Base-by-base conservation (phyloP, 2,329 filamentous ascomycete genomes). In the Onygenales sp. region DNA sequence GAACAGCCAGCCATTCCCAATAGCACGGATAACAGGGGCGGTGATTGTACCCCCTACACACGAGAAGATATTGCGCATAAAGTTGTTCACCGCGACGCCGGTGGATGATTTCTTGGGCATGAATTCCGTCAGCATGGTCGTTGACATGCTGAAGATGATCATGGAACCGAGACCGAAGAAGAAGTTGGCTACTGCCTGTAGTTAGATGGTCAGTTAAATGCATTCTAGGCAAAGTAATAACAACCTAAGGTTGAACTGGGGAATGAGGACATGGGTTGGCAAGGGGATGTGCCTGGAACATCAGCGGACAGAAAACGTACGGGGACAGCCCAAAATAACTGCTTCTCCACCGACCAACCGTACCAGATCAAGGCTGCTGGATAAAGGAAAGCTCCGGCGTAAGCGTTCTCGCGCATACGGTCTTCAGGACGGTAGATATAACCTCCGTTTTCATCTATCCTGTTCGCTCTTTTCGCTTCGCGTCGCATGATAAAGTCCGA, bases 51-150 rank as follows among this genome's bases (percentile, higher is more conserved):
- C 79, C 8, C 86, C 87, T 1, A 88, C 76, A 56, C 85, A 90
- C 49, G 80, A 83, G 61, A 90, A 84, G 40, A 90, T 87, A 61
- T 92, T 93, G 47, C 88, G 75, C 50, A 88, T 76, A 62, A 92
- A 88, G 65, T 92, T 92, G 68, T 92, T 91, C 43, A 91, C 74
- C 0, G 88, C 88, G 2, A 92, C 86, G 1, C 87, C 87, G 9
- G 80, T 80, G 3, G 83, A 86, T 49, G 84, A 85, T 57, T 79
- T 77, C 42, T 81, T 77, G 11, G 86, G 86, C 76, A 92, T 85
- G 63, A 92, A 90, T 64, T 93, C 88, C 0, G 88, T 92, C 59
- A 93, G 74, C 86, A 93, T 90, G 0, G 88, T 93, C 0, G 87
- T 90, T 0, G 81, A 77, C 60, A 82, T 78, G 48, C 81, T 79